These are phyloP conservation scores for Fusarium drepaniforme DNA, from an alignment of 2,329 filamentous ascomycete genomes.

Conservation along the genomic window DNA sequence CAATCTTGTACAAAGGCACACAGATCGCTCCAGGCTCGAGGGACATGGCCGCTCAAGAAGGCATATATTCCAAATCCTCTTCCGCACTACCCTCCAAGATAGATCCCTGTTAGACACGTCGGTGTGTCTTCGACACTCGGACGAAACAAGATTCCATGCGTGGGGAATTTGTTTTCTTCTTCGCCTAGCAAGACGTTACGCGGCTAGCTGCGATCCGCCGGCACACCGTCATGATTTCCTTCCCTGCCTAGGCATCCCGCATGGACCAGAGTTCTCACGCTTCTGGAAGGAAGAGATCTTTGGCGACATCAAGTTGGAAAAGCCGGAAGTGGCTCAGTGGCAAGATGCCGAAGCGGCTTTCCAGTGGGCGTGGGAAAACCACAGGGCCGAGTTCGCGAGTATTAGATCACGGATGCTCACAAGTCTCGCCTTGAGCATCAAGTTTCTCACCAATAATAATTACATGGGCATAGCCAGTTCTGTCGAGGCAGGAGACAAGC, in stretches of 20 bases:
- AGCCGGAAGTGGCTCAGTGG: not conserved
- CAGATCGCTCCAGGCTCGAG: not conserved
- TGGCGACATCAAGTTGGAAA: not conserved
- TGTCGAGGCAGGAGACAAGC: not conserved
- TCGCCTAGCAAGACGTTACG: not conserved
- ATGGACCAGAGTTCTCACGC: not conserved
- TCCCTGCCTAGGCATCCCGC: no score
- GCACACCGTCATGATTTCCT: not conserved
- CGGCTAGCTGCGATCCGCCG: rapidly evolving
- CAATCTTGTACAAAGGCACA: not conserved
- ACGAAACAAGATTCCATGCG: not conserved
- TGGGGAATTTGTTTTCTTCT: not conserved
- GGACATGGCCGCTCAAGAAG: not conserved
- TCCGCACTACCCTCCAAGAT: not conserved
- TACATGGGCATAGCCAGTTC: not conserved
- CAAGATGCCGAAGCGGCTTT: not conserved
- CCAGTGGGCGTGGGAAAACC: not conserved
- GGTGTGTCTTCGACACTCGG: not conserved
- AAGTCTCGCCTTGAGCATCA: no score
- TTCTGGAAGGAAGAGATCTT: not conserved
- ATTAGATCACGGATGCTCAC: no score
- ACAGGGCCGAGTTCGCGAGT: not conserved
- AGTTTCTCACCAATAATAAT: not conserved
- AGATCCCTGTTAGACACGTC: rapidly evolving
- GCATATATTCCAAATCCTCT: not conserved